A percentile compares a stretch with the other conserved stretches of the same genome.
These are phyloP conservation scores for Talaromyces stipitatus DNA, from an alignment of 495 filamentous ascomycete genomes.

Conservation along the genomic window DNA sequence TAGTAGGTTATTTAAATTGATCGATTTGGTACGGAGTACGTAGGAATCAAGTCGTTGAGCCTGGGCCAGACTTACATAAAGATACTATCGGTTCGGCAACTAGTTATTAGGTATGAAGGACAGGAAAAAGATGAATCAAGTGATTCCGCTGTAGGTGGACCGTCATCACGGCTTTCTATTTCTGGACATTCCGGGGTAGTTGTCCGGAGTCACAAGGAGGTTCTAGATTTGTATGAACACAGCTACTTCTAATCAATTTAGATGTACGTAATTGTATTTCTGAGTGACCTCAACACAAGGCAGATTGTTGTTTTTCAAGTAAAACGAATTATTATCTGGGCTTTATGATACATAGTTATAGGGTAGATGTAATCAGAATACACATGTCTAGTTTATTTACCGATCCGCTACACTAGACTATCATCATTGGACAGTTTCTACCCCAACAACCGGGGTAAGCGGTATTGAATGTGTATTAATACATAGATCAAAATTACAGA, in stretches of 20 bases:
- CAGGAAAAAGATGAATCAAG: neutral
- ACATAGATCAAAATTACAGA: neutral
- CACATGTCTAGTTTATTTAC: neutral
- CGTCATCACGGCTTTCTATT: neutral
- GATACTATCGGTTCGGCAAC: too few species aligned
- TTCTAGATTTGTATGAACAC: too few species aligned
- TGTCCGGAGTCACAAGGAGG: too few species aligned
- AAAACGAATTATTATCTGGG: too few species aligned
- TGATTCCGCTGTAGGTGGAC: neutral
- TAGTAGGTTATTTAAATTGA: too few species aligned
- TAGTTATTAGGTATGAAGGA: too few species aligned
- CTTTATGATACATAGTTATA: neutral
- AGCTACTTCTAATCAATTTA: too few species aligned
- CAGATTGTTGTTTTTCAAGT: too few species aligned
- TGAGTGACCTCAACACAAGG: neutral
- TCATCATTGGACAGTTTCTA: neutral
- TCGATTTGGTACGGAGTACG: neutral
- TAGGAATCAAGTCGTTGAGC: too few species aligned
- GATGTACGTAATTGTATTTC: too few species aligned
- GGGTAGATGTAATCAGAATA: neutral
- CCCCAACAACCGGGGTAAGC: neutral
- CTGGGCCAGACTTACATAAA: too few species aligned
- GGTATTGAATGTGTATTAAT: too few species aligned
- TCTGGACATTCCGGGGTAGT: neutral
- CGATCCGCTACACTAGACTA: neutral